Evolutionary conservation across 2,329 filamentous ascomycete genomes (phyloP), one percentile per base, ranked within the genome.

Genomic region (Cryphonectria japonica): DNA sequence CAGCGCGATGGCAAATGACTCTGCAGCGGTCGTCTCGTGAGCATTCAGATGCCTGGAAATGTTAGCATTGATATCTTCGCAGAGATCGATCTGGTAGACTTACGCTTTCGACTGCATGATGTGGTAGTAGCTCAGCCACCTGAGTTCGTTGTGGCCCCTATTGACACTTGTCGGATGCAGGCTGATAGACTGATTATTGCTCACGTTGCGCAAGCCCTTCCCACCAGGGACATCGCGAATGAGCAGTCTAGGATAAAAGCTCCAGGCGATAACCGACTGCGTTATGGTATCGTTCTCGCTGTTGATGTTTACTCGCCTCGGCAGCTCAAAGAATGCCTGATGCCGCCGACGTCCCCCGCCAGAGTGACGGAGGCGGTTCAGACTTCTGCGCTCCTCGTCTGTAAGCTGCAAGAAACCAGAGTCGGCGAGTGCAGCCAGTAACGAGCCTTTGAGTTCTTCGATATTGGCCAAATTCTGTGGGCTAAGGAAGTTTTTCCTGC

Each of bases 201-300:
- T 90, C 72, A 98, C 90, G 75, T 98, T 98, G 69, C 95, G 91
- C 86, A 95, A 92, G 16, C 93, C 94, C 82, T 94, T 97, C 37
- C 84, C 84, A 32, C 84, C 85, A 0, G 83, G 82, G 66, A 89
- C 90, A 76, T 98, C 95, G 69, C 92, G 89, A 37, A 92, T 89
- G 3, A 98, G 86, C 22, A 99, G 87, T 77, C 97, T 98, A 0
- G 96, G 96, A 77, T 99, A 98, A 83, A 99, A 97, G 67, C 93
- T 95, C 89, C 93, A 97, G 0, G 94, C 93, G 75, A 98, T 92
- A 59, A 98, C 92, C 0, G 94, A 92, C 72, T 91, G 89, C 7
- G 94, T 86, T 34, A 98, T 85, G 0, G 91, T 77, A 75, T 99
- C 95, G 73, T 97, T 95, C 69, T 91, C 87, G 74, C 92, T 94